Conservation (phyloP, 192 early-diverging fungal species). For the Podila horticola region DNA sequence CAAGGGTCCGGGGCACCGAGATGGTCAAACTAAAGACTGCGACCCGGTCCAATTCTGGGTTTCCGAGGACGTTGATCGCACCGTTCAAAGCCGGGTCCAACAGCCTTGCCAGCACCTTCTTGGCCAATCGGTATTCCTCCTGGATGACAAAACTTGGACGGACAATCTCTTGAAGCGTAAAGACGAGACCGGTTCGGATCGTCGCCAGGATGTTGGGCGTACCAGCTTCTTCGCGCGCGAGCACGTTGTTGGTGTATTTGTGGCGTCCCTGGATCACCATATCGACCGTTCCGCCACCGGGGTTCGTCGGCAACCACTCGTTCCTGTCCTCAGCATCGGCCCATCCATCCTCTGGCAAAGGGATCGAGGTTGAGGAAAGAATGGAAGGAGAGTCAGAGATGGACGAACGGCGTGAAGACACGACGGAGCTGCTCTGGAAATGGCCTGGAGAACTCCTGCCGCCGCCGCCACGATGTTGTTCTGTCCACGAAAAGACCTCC, state of each 20-base stretch:
- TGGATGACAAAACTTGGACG: background rate
- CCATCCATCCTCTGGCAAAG: no score
- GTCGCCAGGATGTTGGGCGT: conserved; percentile 44
- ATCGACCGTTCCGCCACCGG: conserved; percentile 38
- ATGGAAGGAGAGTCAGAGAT: no score
- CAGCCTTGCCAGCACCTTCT: conserved; percentile 10
- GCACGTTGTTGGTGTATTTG: conserved; percentile 4
- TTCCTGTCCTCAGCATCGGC: no score
- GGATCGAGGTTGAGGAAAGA: no score
- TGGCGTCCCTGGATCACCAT: conserved; percentile 7
- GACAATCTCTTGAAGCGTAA: conserved; percentile 24
- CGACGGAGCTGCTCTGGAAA: no score
- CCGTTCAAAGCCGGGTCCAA: conserved; percentile 6
- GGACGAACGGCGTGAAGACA: no score
- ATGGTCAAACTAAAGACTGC: conserved; percentile 44
- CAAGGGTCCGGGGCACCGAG: conserved; percentile 5
- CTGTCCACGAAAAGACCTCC: conserved; percentile 23
- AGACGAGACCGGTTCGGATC: conserved; percentile 39
- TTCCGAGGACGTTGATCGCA: conserved; percentile 17
- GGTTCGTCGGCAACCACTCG: background rate
- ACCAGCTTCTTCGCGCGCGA: conserved; percentile 40
- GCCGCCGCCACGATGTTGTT: background rate
- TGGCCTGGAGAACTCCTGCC: no score
- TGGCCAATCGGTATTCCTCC: conserved; percentile 23
- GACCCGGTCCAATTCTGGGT: conserved; percentile 21